These are phyloP conservation scores for Hura crepitans DNA, from an alignment of 441 rosid genomes.

Conservation along the genomic window DNA sequence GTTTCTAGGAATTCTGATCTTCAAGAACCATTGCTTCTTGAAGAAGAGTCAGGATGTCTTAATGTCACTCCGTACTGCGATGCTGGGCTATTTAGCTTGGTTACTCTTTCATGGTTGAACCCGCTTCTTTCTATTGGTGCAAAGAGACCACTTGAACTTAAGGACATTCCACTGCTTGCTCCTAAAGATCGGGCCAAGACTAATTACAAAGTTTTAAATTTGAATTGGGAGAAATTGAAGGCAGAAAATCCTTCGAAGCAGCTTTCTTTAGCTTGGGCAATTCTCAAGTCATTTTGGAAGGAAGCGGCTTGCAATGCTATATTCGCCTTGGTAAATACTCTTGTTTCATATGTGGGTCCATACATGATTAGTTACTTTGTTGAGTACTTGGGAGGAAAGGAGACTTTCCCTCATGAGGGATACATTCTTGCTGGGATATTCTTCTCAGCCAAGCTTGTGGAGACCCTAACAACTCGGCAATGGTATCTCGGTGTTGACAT, in stretches of 20 bases:
- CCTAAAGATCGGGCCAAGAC: slow-evolving; percentile 80
- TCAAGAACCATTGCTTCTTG: slow-evolving; percentile 74
- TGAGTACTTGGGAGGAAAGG: slow-evolving; percentile 84
- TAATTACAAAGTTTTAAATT: slow-evolving; percentile 75
- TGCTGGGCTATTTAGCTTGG: slow-evolving; percentile 76
- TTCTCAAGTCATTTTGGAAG: slow-evolving; percentile 89
- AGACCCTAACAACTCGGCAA: slow-evolving; percentile 90
- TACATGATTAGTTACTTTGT: slow-evolving; percentile 95
- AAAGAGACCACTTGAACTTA: slow-evolving; percentile 95
- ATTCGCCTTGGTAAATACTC: slow-evolving; percentile 83
- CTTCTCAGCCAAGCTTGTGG: slow-evolving; percentile 83
- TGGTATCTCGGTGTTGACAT: slow-evolving; percentile 99
- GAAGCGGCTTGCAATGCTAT: slow-evolving; percentile 94
- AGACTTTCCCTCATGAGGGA: slow-evolving; percentile 86
- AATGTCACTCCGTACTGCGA: slow-evolving; percentile 69
- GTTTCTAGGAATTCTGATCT: slow-evolving; percentile 56
- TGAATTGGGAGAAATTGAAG: slow-evolving; percentile 84
- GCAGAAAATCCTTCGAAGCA: slow-evolving; percentile 60
- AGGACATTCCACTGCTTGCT: slow-evolving; percentile 95
- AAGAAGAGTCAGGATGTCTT: slow-evolving; percentile 79
- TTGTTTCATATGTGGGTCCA: slow-evolving; percentile 96
- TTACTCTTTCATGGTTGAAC: slow-evolving; percentile 92
- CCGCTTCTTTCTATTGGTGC: slow-evolving; percentile 91
- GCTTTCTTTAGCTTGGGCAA: slow-evolving; percentile 87
- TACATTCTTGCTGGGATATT: slow-evolving; percentile 91